phyloP scores from a whole-genome alignment of 768 basidiomycete genomes.

The Chiua virens region DNA sequence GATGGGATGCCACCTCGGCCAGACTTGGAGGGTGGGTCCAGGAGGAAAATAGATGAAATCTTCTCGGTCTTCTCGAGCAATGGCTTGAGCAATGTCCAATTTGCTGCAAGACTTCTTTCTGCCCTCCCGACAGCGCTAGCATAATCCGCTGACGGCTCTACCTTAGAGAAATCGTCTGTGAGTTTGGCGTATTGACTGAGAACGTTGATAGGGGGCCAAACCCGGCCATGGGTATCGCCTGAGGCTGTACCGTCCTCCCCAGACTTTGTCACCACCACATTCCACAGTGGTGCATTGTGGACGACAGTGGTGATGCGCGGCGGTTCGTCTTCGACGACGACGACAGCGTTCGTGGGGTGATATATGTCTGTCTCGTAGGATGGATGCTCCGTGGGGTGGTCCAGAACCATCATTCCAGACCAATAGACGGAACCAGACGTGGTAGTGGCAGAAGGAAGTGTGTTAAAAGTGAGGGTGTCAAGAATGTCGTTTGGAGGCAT shows the following conservation, averaged over 20 bases:
- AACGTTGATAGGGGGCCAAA: not conserved
- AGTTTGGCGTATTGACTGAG: not conserved
- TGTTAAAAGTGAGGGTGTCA: slow-evolving; percentile 13
- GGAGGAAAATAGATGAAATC: not conserved
- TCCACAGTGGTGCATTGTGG: slow-evolving; percentile 2
- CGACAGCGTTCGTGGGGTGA: not conserved
- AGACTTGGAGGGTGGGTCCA: not conserved
- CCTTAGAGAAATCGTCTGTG: slow-evolving; percentile 3
- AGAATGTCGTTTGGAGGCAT: slow-evolving; percentile 9
- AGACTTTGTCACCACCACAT: slow-evolving; percentile 2
- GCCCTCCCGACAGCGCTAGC: slow-evolving; percentile 1
- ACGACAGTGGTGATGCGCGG: not conserved
- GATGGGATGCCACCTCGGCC: not conserved
- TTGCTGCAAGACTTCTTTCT: slow-evolving; percentile 2
- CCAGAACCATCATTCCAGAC: slow-evolving; percentile 12
- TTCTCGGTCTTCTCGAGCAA: not conserved
- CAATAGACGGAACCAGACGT: not conserved
- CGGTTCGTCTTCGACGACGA: not conserved
- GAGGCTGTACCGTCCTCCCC: not conserved
- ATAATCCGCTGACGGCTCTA: slow-evolving; percentile 1
- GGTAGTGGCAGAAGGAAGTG: not conserved
- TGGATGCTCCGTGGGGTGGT: slow-evolving; percentile 8
- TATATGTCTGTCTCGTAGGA: slow-evolving; percentile 8
- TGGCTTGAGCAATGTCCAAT: not conserved
- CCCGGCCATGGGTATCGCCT: not conserved